Conservation (phyloP, 228 moss, liverwort and hornwort species). For the Sphagnum magellanicum region DNA sequence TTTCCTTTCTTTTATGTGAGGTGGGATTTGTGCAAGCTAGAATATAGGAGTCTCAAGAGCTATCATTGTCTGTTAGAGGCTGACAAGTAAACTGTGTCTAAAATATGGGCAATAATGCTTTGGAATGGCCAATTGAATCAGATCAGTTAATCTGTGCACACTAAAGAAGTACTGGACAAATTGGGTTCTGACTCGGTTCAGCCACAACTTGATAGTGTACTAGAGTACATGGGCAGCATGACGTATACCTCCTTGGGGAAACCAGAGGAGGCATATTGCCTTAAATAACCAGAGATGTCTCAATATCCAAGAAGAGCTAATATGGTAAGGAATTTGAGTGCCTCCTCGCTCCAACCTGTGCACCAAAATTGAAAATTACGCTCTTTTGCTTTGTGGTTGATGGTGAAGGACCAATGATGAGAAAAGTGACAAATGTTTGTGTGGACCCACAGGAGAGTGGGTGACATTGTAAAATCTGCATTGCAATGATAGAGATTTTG, state of each 20-base stretch:
- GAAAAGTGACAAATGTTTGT: too few species aligned
- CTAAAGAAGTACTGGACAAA: conserved; percentile 43
- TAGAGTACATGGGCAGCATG: conserved; percentile 84
- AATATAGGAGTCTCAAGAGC: too few species aligned
- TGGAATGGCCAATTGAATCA: neutral
- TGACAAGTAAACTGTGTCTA: too few species aligned
- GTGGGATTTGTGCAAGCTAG: neutral
- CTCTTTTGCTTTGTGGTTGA: too few species aligned
- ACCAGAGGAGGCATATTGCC: conserved; percentile 65
- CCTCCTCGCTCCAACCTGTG: too few species aligned
- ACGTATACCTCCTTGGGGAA: conserved; percentile 61
- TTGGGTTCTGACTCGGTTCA: conserved; percentile 40
- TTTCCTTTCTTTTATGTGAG: neutral
- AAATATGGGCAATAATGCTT: too few species aligned
- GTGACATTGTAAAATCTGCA: too few species aligned
- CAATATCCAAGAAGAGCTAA: conserved; percentile 57
- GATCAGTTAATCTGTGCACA: conserved; percentile 21
- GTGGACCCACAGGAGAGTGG: too few species aligned
- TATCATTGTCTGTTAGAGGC: too few species aligned
- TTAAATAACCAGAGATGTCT: conserved; percentile 47
- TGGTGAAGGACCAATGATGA: too few species aligned
- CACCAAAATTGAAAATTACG: neutral
- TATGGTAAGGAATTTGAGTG: conserved; percentile 37
- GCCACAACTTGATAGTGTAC: conserved; percentile 60
- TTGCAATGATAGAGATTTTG: too few species aligned